Evolutionary conservation across 2,329 filamentous ascomycete species (phyloP), one percentile per base, ranked within the genome.

Genomic region (Apiospora koreana): DNA sequence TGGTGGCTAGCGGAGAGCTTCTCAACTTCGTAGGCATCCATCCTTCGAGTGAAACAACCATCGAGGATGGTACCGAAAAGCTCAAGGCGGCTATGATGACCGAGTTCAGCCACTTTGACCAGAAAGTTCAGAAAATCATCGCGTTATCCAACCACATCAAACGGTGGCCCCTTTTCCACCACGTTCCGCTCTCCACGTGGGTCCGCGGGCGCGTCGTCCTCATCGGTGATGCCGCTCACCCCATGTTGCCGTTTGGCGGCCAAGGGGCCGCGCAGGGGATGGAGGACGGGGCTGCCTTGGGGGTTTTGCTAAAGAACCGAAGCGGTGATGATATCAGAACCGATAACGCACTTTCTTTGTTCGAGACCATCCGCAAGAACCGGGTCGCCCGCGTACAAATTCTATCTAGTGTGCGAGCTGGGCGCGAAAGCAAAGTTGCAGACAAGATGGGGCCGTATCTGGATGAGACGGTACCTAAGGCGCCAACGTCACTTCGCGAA

Each of bases 231-330:
- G 86, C 88, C 1, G 89, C 87, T 75, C 89, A 91, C 77, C 88
- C 89, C 0, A 91, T 89, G 2, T 82, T 91, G 0, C 89, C 89
- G 0, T 89, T 91, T 77, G 81, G 91, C 69, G 88, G 87, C 0
- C 89, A 92, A 77, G 89, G 89, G 10, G 89, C 89, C 0, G 89
- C 89, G 1, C 89, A 91, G 76, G 89, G 89, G 0, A 88, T 92
- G 69, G 89, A 92, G 78, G 89, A 92, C 31, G 75, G 73, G 12
- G 73, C 67, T 18, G 68, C 69, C 35, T 42, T 66, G 25, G 54
- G 45, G n/a, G n/a, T 48, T 25, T n/a, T 48, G 3, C 45, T 48
- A n/a, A n/a, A 48, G n/a, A 14, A 14, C 45, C 45, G 10, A 12
- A 43, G 41, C 9, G 21, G n/a, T 2, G n/a, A 48, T 25, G 9